These are phyloP conservation scores for Penstemon barbatus DNA, from an alignment of 257 asterid genomes.

Conservation along the genomic window DNA sequence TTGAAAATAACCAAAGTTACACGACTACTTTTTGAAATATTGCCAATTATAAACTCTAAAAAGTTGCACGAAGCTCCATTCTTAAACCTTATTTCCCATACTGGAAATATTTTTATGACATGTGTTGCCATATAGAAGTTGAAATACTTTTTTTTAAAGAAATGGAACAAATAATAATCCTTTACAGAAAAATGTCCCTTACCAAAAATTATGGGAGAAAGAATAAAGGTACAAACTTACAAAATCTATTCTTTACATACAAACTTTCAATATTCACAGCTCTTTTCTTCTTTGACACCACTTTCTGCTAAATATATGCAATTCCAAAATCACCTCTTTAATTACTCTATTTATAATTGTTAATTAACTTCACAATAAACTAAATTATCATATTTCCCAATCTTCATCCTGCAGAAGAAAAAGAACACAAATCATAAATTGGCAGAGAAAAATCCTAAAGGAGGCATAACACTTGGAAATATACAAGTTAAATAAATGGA, in stretches of 20 bases:
- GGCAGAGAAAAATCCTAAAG: background rate
- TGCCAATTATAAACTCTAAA: too few relatives aligned
- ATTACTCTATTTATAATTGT: background rate
- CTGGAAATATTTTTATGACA: too few relatives aligned
- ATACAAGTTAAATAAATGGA: too few relatives aligned
- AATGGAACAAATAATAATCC: background rate
- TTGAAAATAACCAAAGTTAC: too few relatives aligned
- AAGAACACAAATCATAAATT: background rate
- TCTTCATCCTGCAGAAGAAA: conserved; percentile 24
- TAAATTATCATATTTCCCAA: background rate
- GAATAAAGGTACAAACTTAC: conserved; percentile 10
- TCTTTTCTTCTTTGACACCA: conserved; percentile 21
- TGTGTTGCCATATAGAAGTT: too few relatives aligned
- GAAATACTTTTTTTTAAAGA: too few relatives aligned
- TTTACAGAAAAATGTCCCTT: conserved; percentile 19
- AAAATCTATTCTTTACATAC: conserved; percentile 28
- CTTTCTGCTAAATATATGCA: conserved; percentile 1
- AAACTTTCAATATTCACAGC: conserved; percentile 18
- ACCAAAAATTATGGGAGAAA: background rate
- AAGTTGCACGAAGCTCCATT: too few relatives aligned
- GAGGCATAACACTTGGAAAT: background rate
- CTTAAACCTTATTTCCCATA: too few relatives aligned
- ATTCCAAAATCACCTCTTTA: background rate
- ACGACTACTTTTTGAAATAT: too few relatives aligned
- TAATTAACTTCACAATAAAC: background rate